These are phyloP conservation scores for Kwoniella bestiolae DNA, from an alignment of 768 basidiomycete genomes.

Conservation along the genomic window DNA sequence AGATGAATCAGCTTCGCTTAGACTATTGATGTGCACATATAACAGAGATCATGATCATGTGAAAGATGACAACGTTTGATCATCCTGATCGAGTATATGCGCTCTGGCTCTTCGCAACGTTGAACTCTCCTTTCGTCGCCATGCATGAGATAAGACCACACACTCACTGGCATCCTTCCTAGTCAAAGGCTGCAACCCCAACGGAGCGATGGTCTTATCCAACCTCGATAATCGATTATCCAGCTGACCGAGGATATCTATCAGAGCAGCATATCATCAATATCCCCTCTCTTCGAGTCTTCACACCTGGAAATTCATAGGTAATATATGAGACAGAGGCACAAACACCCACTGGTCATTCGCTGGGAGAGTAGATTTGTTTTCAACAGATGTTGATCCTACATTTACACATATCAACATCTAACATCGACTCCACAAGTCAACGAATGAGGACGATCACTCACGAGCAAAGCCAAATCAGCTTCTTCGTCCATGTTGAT, in stretches of 20 bases:
- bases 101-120: too few relatives aligned
- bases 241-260: slow-evolving; percentile 51
- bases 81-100: too few relatives aligned
- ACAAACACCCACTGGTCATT: slow-evolving; percentile 48
- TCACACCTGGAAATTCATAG: background rate
- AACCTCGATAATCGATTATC: slow-evolving; percentile 51
- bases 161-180: slow-evolving; percentile 52
- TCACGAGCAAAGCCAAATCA: slow-evolving; percentile 49
- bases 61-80: too few relatives aligned
- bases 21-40: too few relatives aligned
- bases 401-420: background rate
- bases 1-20: too few relatives aligned
- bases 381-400: slow-evolving; percentile 56
- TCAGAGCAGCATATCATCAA: background rate
- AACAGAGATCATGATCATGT: too few relatives aligned
- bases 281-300: background rate
- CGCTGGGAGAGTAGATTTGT: slow-evolving; percentile 55
- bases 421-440: background rate
- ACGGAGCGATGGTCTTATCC: slow-evolving; percentile 55
- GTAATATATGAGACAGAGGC: too few relatives aligned
- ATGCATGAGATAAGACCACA: too few relatives aligned
- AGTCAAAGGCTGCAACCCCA: slow-evolving; percentile 53
- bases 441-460: background rate
- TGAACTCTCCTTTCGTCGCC: too few relatives aligned
- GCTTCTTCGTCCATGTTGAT: slow-evolving; percentile 55